phyloP scores from a whole-genome alignment of 257 asterid species.

The Plantago ovata region DNA sequence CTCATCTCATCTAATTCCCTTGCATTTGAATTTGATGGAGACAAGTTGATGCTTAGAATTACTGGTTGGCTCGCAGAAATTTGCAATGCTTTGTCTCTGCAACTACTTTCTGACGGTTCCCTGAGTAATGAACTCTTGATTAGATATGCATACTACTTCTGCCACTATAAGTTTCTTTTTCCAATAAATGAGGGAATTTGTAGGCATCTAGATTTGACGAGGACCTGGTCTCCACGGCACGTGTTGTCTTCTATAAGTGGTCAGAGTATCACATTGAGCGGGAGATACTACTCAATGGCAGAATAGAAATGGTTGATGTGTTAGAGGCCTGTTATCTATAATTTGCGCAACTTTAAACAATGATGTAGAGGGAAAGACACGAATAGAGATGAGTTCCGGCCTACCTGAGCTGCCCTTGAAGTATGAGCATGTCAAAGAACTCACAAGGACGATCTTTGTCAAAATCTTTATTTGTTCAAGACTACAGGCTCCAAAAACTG shows the following conservation, averaged over 20 bases:
- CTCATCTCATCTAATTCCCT: not conserved
- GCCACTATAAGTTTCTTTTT: not conserved
- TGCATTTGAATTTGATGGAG: not conserved
- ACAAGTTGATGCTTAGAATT: not conserved
- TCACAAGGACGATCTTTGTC: too few species aligned
- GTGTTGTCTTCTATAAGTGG: too few species aligned
- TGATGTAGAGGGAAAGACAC: not conserved
- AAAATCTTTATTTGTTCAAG: too few species aligned
- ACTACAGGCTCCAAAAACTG: too few species aligned
- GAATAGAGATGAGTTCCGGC: not conserved
- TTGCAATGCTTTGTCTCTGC: not conserved
- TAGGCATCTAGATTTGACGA: not conserved
- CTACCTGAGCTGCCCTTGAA: not conserved
- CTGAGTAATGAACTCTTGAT: not conserved
- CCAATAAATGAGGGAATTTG: not conserved
- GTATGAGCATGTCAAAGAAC: not conserved
- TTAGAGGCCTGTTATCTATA: not conserved
- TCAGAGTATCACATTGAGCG: not conserved
- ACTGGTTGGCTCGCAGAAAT: not conserved
- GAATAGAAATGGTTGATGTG: not conserved
- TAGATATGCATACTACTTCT: not conserved
- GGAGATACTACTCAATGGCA: not conserved
- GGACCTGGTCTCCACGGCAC: not conserved
- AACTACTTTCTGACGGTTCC: not conserved
- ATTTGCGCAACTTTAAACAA: not conserved